Evolutionary conservation across 2,329 filamentous ascomycete genomes (phyloP).

Genomic region (Pseudocercospora fuligena): DNA sequence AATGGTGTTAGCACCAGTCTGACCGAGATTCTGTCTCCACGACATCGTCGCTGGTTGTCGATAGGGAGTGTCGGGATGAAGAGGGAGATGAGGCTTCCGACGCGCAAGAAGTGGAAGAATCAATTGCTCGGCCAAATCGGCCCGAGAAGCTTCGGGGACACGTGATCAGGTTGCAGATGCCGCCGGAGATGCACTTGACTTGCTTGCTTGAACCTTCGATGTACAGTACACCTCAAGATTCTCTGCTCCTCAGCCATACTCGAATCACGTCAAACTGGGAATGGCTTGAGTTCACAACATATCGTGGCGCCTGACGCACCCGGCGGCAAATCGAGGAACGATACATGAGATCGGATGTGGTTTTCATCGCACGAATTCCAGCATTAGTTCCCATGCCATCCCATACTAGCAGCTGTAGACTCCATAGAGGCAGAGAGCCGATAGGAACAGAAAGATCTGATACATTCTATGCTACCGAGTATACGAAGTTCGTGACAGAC

Average conservation of each 20-base stretch:
- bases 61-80: not conserved
- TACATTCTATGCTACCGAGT: too few species aligned
- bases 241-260: not conserved
- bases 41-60: constrained; percentile 53
- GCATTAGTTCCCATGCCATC: not conserved
- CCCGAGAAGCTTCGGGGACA: not conserved
- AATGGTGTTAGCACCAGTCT: constrained; percentile 98
- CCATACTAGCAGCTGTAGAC: not conserved
- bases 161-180: too few species aligned
- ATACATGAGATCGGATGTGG: not conserved
- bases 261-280: not conserved
- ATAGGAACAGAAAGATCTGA: too few species aligned
- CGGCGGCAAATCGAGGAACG: not conserved
- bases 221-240: too few species aligned
- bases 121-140: not conserved
- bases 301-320: not conserved
- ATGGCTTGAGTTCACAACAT: not conserved
- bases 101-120: not conserved
- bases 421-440: not conserved
- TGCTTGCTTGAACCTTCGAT: too few species aligned
- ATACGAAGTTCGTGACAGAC: too few species aligned
- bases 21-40: constrained; percentile 73
- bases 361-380: not conserved
- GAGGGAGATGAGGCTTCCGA: not conserved
- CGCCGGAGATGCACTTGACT: too few species aligned